phyloP scores from a whole-genome alignment of 257 asterid genomes.

The Forsythia viridissima region DNA sequence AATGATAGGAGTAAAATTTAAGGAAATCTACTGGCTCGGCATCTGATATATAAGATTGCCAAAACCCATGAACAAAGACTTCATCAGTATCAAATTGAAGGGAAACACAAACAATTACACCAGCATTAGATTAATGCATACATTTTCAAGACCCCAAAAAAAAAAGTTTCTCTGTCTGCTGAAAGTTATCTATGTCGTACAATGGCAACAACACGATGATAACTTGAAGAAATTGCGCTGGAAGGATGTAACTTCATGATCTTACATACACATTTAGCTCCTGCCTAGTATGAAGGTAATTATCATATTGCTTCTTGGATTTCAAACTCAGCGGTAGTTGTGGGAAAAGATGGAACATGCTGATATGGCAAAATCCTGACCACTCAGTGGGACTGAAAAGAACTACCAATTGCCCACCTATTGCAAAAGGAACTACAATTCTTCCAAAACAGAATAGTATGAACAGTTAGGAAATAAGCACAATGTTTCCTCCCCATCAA shows the following conservation, averaged over 20 bases:
- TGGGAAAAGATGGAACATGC: background rate
- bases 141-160: background rate
- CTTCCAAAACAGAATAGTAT: background rate
- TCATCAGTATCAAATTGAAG: conserved; percentile 9
- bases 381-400: background rate
- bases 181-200: background rate
- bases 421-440: background rate
- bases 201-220: background rate
- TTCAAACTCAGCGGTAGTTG: background rate
- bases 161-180: conserved; percentile 4
- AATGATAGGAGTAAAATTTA: conserved; percentile 12
- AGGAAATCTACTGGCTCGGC: conserved; percentile 3
- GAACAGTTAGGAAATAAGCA: conserved; percentile 5
- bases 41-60: background rate
- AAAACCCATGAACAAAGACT: conserved; percentile 3
- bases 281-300: conserved; percentile 18
- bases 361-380: background rate
- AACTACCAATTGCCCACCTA: conserved; percentile 8
- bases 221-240: background rate
- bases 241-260: background rate
- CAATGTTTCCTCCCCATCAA: background rate
- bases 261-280: conserved; percentile 8
- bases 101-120: background rate
- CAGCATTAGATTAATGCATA: conserved; percentile 1
- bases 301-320: conserved; percentile 12